A percentile compares a stretch with the other conserved stretches of the same genome.
These are phyloP conservation scores for Setaria italica DNA, from an alignment of 202 grass and related monocot species.

Conservation along the genomic window DNA sequence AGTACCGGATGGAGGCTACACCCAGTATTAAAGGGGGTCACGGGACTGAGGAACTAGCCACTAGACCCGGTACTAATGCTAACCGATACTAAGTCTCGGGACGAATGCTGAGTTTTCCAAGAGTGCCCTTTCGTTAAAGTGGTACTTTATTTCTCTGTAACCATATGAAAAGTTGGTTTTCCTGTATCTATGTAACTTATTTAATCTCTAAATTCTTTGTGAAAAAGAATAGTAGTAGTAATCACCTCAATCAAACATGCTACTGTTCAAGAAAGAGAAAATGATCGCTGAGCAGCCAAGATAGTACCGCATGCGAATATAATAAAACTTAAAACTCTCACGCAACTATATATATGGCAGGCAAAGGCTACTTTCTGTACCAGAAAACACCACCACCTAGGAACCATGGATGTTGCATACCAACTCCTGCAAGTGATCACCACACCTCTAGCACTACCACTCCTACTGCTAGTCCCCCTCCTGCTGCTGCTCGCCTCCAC, in stretches of 20 bases:
- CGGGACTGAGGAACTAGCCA: too few species aligned
- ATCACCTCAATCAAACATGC: not conserved
- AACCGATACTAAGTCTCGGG: too few species aligned
- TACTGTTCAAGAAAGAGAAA: not conserved
- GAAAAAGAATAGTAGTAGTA: not conserved
- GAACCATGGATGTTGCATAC: not conserved
- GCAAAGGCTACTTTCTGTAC: not conserved
- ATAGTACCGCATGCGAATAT: not conserved
- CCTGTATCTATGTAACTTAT: too few species aligned
- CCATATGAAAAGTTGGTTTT: too few species aligned
- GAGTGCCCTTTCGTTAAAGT: too few species aligned
- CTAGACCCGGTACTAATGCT: too few species aligned
- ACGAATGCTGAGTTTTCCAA: too few species aligned
- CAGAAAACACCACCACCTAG: not conserved
- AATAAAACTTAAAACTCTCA: not conserved
- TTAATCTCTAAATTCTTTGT: too few species aligned
- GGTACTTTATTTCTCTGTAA: too few species aligned
- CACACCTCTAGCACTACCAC: not conserved
- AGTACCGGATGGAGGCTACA: too few species aligned
- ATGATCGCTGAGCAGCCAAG: not conserved
- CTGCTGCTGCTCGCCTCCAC: not conserved
- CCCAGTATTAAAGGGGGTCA: too few species aligned
- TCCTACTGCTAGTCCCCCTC: not conserved
- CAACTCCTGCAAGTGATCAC: not conserved
- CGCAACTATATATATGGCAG: not conserved